Conservation (phyloP, 2,329 filamentous ascomycete species). For the Fusarium sp. region DNA sequence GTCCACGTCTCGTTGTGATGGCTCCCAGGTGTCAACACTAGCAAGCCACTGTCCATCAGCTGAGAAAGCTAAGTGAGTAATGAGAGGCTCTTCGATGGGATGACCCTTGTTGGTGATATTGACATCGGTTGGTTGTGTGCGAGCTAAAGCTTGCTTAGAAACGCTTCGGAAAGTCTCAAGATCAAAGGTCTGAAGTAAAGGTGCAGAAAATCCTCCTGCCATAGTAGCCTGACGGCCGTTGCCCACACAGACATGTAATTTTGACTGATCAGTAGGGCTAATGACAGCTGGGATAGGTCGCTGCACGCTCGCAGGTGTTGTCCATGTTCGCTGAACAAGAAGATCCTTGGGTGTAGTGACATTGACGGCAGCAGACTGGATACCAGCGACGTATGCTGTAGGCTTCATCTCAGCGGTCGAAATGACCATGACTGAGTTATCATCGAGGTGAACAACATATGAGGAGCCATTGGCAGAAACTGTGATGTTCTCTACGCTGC, state of each 20-base stretch:
- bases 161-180: conserved; percentile 82
- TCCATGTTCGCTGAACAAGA: conserved; percentile 65
- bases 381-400: conserved; percentile 83
- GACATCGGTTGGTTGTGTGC: conserved; percentile 86
- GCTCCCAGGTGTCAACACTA: conserved; percentile 91
- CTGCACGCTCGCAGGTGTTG: conserved; percentile 57
- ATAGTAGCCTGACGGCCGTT: conserved; percentile 69
- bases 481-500: conserved; percentile 84
- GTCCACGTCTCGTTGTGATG: conserved; percentile 75
- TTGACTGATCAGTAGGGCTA: conserved; percentile 71
- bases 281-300: conserved; percentile 70
- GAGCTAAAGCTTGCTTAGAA: conserved; percentile 87
- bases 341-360: conserved; percentile 64
- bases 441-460: conserved; percentile 87
- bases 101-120: conserved; percentile 80
- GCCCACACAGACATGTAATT: conserved; percentile 76
- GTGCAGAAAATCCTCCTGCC: conserved; percentile 65
- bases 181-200: conserved; percentile 85
- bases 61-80: conserved; percentile 81
- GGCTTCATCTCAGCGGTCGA: conserved; percentile 92
- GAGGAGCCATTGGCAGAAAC: conserved; percentile 83
- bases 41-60: conserved; percentile 89
- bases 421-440: conserved; percentile 91
- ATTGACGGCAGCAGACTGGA: conserved; percentile 74
- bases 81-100: conserved; percentile 80